Conservation (phyloP, 805 yeast species). For the Millerozyma acaciae region DNA sequence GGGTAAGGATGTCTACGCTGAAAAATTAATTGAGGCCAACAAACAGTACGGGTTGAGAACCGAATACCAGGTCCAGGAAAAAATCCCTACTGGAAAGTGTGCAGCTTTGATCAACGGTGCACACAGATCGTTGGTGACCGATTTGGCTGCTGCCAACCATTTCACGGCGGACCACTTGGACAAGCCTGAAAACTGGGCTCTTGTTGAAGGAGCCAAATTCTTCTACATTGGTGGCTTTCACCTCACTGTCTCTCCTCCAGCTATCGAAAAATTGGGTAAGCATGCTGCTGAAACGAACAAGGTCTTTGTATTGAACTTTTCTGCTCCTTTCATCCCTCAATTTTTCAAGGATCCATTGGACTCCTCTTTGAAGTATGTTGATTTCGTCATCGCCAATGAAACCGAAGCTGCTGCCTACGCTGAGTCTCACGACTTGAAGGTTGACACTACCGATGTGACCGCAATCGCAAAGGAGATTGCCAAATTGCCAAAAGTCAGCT, state of each 20-base stretch:
- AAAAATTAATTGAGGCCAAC: slow-evolving; percentile 78
- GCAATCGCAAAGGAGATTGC: slow-evolving; percentile 84
- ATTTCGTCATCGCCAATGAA: slow-evolving; percentile 91
- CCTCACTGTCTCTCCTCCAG: slow-evolving; percentile 94
- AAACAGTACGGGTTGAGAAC: slow-evolving; percentile 83
- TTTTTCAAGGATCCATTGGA: slow-evolving; percentile 92
- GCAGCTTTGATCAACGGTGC: slow-evolving; percentile 89
- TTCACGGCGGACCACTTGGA: slow-evolving; percentile 86
- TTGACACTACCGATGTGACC: slow-evolving; percentile 51
- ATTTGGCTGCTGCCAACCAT: slow-evolving; percentile 96
- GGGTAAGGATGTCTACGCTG: slow-evolving; percentile 87
- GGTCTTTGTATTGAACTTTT: slow-evolving; percentile 76
- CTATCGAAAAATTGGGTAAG: slow-evolving; percentile 82
- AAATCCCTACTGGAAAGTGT: slow-evolving; percentile 90
- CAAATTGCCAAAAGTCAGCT: slow-evolving; percentile 68
- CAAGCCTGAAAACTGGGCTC: slow-evolving; percentile 83
- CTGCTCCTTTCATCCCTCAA: slow-evolving; percentile 96
- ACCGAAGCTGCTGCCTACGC: slow-evolving; percentile 95
- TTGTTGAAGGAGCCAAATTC: slow-evolving; percentile 73
- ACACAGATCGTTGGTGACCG: slow-evolving; percentile 92
- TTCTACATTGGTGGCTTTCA: slow-evolving; percentile 99
- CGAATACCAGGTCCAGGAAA: slow-evolving; percentile 75
- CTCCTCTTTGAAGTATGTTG: slow-evolving; percentile 78
- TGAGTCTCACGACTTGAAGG: slow-evolving; percentile 66
- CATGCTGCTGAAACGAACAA: slow-evolving; percentile 85